phyloP scores from a whole-genome alignment of 116 monocot genomes.

The Posidonia oceanica region DNA sequence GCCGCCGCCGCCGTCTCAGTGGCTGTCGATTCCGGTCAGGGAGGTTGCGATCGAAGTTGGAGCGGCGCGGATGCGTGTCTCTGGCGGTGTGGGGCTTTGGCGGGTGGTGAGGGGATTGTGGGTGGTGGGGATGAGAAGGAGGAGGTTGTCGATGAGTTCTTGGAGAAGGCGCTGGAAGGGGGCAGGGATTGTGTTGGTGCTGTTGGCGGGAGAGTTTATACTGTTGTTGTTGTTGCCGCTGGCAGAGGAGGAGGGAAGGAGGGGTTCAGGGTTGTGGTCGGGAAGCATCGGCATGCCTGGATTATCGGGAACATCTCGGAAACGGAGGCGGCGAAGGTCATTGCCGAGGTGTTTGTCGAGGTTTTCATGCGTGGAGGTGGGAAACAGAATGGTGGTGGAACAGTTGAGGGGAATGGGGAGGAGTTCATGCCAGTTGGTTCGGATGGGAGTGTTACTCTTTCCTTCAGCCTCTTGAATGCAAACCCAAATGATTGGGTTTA shows the following conservation, averaged over 20 bases:
- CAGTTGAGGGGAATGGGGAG: slow-evolving; percentile 15
- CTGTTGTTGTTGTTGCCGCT: slow-evolving; percentile 33
- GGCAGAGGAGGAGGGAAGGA: slow-evolving; percentile 8
- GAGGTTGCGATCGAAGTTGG: slow-evolving; percentile 3
- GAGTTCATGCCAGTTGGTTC: slow-evolving; percentile 88
- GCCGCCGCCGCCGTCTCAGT: slow-evolving; percentile 21
- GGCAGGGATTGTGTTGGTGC: neutral
- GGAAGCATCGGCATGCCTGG: slow-evolving; percentile 93
- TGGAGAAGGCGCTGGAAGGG: slow-evolving; percentile 18
- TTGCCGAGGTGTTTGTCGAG: slow-evolving; percentile 50
- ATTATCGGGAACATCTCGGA: slow-evolving; percentile 38
- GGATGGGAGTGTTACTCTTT: slow-evolving; percentile 75
- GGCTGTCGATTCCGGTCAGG: slow-evolving; percentile 27
- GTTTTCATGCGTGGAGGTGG: slow-evolving; percentile 53
- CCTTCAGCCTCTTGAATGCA: slow-evolving; percentile 81
- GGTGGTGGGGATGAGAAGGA: slow-evolving; percentile 13
- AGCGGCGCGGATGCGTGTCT: slow-evolving; percentile 7
- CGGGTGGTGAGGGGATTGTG: neutral
- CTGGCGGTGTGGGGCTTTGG: slow-evolving; percentile 38
- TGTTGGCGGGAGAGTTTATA: slow-evolving; percentile 43
- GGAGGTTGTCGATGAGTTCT: slow-evolving; percentile 45
- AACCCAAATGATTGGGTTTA: slow-evolving; percentile 79
- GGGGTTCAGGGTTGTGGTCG: slow-evolving; percentile 43
- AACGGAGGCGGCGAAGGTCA: slow-evolving; percentile 13
- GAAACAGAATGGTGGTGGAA: slow-evolving; percentile 8